Conservation (phyloP, 1,284 basidiomycete genomes). For the Athelia sp. region DNA sequence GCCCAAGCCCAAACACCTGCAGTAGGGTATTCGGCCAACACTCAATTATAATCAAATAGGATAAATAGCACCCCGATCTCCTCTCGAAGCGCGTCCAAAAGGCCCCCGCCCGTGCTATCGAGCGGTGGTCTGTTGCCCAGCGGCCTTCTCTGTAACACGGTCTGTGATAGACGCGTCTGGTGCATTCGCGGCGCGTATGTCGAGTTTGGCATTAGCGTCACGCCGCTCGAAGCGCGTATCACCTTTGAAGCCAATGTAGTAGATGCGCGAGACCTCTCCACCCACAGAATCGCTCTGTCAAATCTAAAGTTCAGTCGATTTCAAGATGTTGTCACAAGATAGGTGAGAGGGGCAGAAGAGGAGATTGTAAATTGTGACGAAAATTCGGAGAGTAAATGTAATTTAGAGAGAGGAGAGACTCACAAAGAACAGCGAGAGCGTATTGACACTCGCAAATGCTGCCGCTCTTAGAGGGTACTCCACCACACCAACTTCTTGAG, state of each 20-base stretch:
- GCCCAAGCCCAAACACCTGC: too few relatives aligned
- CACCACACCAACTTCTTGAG: constrained; percentile 58
- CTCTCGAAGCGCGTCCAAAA: too few relatives aligned
- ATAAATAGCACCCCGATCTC: too few relatives aligned
- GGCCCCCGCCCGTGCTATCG: constrained; percentile 23
- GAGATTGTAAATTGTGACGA: background rate
- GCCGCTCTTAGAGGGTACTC: constrained; percentile 77
- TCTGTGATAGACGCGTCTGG: constrained; percentile 65
- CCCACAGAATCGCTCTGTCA: constrained; percentile 60
- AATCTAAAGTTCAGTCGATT: background rate
- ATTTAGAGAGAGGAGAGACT: constrained; percentile 22
- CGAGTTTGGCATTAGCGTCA: constrained; percentile 57
- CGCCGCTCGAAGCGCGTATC: constrained; percentile 54
- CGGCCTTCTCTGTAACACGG: constrained; percentile 50
- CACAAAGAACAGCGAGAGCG: constrained; percentile 76
- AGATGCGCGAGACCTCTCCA: constrained; percentile 59
- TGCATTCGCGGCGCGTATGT: constrained; percentile 67
- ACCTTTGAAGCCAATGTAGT: constrained; percentile 79
- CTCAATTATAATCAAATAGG: too few relatives aligned
- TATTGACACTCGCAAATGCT: constrained; percentile 69
- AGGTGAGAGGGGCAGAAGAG: background rate
- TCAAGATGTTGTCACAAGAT: background rate
- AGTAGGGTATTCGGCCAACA: too few relatives aligned
- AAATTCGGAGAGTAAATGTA: background rate
- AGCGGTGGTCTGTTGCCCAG: constrained; percentile 51